Evolutionary conservation across 768 basidiomycete genomes (phyloP).

Genomic region (Tricholomella constricta): DNA sequence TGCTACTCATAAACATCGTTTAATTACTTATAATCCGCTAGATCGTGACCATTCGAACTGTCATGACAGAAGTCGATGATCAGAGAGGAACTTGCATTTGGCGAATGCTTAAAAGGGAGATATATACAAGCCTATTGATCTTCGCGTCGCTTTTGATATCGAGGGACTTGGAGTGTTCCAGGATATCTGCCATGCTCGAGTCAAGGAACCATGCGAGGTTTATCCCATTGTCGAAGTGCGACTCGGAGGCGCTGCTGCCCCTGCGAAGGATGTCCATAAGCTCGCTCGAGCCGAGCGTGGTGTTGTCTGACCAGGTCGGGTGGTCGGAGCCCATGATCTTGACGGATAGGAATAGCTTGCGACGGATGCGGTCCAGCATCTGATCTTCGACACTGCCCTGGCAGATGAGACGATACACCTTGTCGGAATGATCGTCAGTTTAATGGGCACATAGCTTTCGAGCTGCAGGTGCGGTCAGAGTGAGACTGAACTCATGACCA

Average conservation of each 20-base stretch:
- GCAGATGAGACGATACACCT: conserved; percentile 73
- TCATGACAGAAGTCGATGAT: too few species aligned
- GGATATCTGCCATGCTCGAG: conserved; percentile 44
- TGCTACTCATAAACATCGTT: too few species aligned
- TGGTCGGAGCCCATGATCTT: conserved; percentile 57
- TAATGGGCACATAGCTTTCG: too few species aligned
- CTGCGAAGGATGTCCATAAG: conserved; percentile 58
- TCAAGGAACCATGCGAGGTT: conserved; percentile 45
- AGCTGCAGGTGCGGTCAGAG: too few species aligned
- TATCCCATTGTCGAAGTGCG: conserved; percentile 36
- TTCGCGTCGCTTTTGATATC: conserved; percentile 46
- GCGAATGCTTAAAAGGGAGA: too few species aligned
- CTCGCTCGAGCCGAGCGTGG: conserved; percentile 42
- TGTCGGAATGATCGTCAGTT: too few species aligned
- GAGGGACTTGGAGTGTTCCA: conserved; percentile 45
- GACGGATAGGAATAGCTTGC: conserved; percentile 67
- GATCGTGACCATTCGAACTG: too few species aligned
- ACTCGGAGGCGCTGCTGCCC: conserved; percentile 59
- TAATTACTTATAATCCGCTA: too few species aligned
- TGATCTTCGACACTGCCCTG: conserved; percentile 75
- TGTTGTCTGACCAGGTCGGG: conserved; percentile 20
- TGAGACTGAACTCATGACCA: too few species aligned
- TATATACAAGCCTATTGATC: too few species aligned
- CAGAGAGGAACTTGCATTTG: too few species aligned
- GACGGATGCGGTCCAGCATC: conserved; percentile 69